Conservation (phyloP, 306 rosid species). For the Trichosanthes cucumerina region DNA sequence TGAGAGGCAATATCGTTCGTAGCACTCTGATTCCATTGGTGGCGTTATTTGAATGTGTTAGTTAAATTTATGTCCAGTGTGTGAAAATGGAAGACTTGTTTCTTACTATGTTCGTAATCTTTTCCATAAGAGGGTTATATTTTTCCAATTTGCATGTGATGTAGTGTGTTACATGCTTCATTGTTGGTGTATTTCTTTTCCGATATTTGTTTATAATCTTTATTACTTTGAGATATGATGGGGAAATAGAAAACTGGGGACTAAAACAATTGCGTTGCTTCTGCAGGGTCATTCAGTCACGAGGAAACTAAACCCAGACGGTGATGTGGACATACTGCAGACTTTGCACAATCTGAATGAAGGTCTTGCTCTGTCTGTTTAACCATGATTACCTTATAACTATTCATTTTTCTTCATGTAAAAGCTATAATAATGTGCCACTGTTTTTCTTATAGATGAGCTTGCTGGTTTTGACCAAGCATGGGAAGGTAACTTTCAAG, state of each 20-base stretch:
- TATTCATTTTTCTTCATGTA: neutral
- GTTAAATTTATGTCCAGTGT: neutral
- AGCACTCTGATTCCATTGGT: neutral
- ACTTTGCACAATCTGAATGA: slow-evolving; percentile 70
- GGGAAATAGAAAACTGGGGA: neutral
- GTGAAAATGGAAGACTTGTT: no score
- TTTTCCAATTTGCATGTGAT: neutral
- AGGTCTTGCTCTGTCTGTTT: slow-evolving; percentile 33
- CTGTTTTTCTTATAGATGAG: slow-evolving; percentile 37
- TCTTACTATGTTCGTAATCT: neutral
- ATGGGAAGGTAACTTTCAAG: slow-evolving; percentile 50
- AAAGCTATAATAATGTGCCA: neutral
- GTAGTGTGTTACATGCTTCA: neutral
- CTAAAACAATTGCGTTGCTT: slow-evolving; percentile 6
- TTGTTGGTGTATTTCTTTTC: neutral
- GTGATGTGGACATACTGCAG: slow-evolving; percentile 53
- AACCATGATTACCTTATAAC: neutral
- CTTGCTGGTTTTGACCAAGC: slow-evolving; percentile 62
- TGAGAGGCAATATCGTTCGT: neutral
- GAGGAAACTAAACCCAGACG: slow-evolving; percentile 67
- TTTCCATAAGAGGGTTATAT: neutral
- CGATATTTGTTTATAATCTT: neutral
- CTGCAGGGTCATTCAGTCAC: slow-evolving; percentile 72
- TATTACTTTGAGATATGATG: neutral
- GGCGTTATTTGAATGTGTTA: neutral